Base-by-base conservation (phyloP, 345 rosid species). In the Pistacia atlantica region DNA sequence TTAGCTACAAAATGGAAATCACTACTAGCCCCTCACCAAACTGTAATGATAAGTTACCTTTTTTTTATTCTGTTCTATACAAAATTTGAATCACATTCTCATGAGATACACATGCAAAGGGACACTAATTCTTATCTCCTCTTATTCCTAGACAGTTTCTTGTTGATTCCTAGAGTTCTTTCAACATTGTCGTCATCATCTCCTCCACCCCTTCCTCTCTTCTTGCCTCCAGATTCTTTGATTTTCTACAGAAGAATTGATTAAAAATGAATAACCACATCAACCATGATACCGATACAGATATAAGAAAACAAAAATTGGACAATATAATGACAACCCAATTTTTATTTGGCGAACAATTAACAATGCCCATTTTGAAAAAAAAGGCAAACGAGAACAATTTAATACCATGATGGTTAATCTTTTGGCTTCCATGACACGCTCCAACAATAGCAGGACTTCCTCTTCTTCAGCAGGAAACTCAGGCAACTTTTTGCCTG, bases 391-490 rank as follows among this genome's bases (percentile, higher is more conserved):
- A 20, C 17, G 38, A 13, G 35, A 51, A 31, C 37, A 46, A n/a
- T 10, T 62, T 16, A 16, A 55, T 89, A 93, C 94, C 94, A 46
- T 83, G 18, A 74, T 79, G 7, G 98, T 79, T 70, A 92, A 64
- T 73, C 90, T 87, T 84, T 90, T 89, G 70, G 93, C 97, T 80
- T 94, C 97, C 0, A 82, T 10, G 4, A 92, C 93, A 70, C 86
- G 86, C 75, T 92, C 96, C 78, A 80, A 62, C 75, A 92, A 75
- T 61, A 89, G 81, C 84, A 96, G 81, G 70, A 91, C 95, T 78
- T 93, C 97, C 56, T 89, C 97, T 82, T 93, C 91, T 64, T 85
- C 81, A 63, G 97, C 92, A 63, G 95, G 92, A 78, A 79, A 90
- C 75, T 89, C 85, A 0, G 93, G 93, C 63, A 95, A 76, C 80